Percentiles rank a stretch among this genome's conserved stretches.
These are phyloP conservation scores for Hyaloscypha hepaticicola DNA, from an alignment of 495 filamentous ascomycete genomes.

Conservation along the genomic window DNA sequence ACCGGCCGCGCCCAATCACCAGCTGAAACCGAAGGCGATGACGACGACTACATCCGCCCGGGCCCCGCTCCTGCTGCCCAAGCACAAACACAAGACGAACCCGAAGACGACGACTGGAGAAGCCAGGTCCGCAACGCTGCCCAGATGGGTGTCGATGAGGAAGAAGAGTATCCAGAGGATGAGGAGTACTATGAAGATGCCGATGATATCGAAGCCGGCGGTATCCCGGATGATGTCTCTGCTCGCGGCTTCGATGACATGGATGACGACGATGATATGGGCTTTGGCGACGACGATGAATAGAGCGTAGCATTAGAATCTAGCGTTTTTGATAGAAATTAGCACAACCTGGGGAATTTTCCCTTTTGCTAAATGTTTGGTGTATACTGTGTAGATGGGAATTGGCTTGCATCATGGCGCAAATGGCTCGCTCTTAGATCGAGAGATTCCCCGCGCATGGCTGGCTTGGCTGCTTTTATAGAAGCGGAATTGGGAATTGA, in stretches of 20 bases:
- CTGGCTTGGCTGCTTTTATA: too few species aligned
- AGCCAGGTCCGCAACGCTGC: neutral
- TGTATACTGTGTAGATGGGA: too few species aligned
- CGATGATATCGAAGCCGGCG: constrained; percentile 12
- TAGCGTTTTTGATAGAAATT: too few species aligned
- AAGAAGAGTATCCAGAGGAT: constrained; percentile 15
- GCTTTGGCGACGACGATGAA: neutral
- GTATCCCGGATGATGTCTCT: constrained; percentile 9
- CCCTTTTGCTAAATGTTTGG: too few species aligned
- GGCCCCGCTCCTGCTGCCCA: neutral
- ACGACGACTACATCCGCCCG: neutral
- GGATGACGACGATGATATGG: constrained; percentile 9
- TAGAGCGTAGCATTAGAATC: too few species aligned
- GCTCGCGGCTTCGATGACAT: constrained; percentile 1
- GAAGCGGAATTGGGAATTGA: too few species aligned
- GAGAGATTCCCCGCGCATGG: too few species aligned
- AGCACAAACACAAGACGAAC: neutral
- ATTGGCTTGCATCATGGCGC: too few species aligned
- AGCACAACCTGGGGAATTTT: too few species aligned
- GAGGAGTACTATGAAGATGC: constrained; percentile 7
- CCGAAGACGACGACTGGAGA: constrained; percentile 16
- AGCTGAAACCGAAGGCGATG: neutral
- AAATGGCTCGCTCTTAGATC: too few species aligned
- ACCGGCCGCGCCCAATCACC: neutral
- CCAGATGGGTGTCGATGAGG: constrained; percentile 1